Evolutionary conservation across 2,329 filamentous ascomycete species (phyloP), one percentile per base, ranked within the genome.

Genomic region (Alternaria solani): DNA sequence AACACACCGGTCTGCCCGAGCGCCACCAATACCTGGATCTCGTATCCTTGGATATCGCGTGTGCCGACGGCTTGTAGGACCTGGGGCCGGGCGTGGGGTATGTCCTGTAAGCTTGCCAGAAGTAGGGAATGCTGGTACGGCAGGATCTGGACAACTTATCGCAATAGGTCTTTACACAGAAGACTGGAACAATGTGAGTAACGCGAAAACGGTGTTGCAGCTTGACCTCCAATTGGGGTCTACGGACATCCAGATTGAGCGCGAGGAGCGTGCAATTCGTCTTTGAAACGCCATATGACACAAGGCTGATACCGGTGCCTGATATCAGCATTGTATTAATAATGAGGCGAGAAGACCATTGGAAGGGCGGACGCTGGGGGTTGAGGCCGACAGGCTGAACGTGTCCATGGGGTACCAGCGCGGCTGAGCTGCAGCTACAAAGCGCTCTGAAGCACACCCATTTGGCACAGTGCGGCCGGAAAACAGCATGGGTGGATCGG

Each of bases 21-120:
- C 55, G 59, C 59, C 55, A 61, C 59, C 59, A 58, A 61, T 54
- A 51, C 54, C 16, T 1, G 1, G 41, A 46, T 14, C 34, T 41
- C 26, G 25, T 42, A 36, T 54, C 14, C 28, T 26, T 41, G 55
- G 36, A 26, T 54, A 43, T 34, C 25, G 25, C 41, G 6, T 12
- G 28, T 25, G 20, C 26, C 20, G 49, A 34, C 30, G 39, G 30
- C 34, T 30, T 48, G 30, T 39, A 34, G 20, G 12, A 28, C 20
- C 30, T 38, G 23, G 8, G 42, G 32, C n/a, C 14, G 12, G n/a
- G 38, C 39, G 28, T 42, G 30, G 55, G 41, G 39, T 38, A 12
- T 4, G 1, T 23, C 2, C 14, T 39, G 30, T 23, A 34, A 20
- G 25, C 28, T 32, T 48, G 3, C 20, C 30, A 7, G 30, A 48